These are phyloP conservation scores for Rhodomyrtus psidioides DNA, from an alignment of 441 rosid species.

Conservation along the genomic window DNA sequence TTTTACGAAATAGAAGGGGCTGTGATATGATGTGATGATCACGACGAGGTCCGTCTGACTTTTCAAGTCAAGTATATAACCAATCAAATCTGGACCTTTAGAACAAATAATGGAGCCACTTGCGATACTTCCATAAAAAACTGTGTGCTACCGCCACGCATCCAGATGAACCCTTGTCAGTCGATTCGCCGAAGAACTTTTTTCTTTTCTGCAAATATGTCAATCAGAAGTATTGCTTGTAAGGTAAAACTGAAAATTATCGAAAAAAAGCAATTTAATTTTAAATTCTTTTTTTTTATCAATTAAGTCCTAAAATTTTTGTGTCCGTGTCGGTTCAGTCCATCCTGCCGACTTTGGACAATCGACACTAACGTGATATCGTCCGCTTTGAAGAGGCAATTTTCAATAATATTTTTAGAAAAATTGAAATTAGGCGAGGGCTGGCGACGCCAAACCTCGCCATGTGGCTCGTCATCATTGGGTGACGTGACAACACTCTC, in stretches of 20 bases:
- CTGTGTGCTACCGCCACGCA: background rate
- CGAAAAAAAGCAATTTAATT: no score
- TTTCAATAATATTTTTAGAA: no score
- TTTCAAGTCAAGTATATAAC: background rate
- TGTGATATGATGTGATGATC: background rate
- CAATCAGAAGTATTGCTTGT: background rate
- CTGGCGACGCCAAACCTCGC: no score
- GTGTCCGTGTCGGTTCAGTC: no score
- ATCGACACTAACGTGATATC: rapidly evolving
- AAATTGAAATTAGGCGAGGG: no score
- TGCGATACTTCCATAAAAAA: background rate
- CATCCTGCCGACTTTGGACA: no score
- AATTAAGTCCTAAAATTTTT: no score
- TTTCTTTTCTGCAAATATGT: background rate
- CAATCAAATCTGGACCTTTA: background rate
- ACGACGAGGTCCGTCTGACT: background rate
- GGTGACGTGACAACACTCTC: no score
- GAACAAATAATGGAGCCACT: background rate
- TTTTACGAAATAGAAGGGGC: no score
- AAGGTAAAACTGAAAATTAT: background rate
- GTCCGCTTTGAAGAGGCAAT: no score
- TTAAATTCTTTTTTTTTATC: no score
- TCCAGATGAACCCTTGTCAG: background rate
- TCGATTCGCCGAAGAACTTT: background rate
- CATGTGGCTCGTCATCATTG: no score